Percentiles rank a stretch among this genome's conserved stretches.
Evolutionary conservation across 805 yeast species (phyloP).

Genomic region (Peterozyma toletana): DNA sequence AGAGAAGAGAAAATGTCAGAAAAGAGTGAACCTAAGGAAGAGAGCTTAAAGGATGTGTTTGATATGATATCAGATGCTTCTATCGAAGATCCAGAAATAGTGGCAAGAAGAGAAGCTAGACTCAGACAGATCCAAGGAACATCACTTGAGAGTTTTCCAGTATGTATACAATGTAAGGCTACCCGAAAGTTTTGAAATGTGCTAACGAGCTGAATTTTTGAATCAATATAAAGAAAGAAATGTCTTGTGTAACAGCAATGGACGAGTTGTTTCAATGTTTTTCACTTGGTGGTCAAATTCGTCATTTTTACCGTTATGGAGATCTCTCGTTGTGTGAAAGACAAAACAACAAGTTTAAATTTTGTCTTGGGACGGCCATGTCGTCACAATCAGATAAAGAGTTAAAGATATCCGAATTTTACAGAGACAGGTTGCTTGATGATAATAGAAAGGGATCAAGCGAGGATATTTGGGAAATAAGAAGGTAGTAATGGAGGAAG

Average conservation of each 20-base stretch:
- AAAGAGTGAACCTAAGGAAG: not conserved
- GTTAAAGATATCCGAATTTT: slow-evolving; percentile 56
- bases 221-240: slow-evolving; percentile 17
- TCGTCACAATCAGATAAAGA: slow-evolving; percentile 46
- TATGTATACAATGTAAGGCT: slow-evolving; percentile 11
- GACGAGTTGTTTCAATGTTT: slow-evolving; percentile 83
- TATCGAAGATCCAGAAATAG: slow-evolving; percentile 3
- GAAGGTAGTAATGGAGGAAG: slow-evolving; percentile 14
- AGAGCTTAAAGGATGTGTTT: slow-evolving; percentile 7
- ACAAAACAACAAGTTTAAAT: slow-evolving; percentile 70
- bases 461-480: slow-evolving; percentile 75
- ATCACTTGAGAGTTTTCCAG: slow-evolving; percentile 21
- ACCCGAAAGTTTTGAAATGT: not conserved
- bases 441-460: slow-evolving; percentile 65
- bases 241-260: slow-evolving; percentile 77
- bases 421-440: slow-evolving; percentile 53
- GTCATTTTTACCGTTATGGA: slow-evolving; percentile 81
- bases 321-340: slow-evolving; percentile 63
- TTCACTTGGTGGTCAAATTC: slow-evolving; percentile 84
- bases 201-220: not conserved
- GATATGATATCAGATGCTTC: slow-evolving; percentile 3
- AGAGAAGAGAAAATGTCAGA: no score
- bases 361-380: slow-evolving; percentile 60
- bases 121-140: slow-evolving; percentile 6
- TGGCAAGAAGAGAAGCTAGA: slow-evolving; percentile 2